These are phyloP conservation scores for Pleurotus giganteus DNA, from an alignment of 768 basidiomycete genomes.

Conservation along the genomic window DNA sequence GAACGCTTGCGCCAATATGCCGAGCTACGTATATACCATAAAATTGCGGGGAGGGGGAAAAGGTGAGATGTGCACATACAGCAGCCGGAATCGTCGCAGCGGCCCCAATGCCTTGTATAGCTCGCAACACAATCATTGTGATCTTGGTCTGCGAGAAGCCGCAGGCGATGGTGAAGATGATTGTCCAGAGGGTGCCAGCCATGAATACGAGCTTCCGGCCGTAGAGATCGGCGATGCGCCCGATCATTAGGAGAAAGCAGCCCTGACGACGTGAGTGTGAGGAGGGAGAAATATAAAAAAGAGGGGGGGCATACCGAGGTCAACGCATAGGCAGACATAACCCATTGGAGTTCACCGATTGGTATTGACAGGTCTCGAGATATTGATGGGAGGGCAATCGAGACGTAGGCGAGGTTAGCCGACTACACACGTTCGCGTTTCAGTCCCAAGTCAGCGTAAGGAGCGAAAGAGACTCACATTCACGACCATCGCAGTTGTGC, in stretches of 20 bases:
- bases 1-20: conserved; percentile 81
- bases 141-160: conserved; percentile 63
- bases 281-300: neutral
- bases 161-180: conserved; percentile 59
- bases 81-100: conserved; percentile 76
- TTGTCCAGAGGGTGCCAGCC: conserved; percentile 51
- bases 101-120: conserved; percentile 75
- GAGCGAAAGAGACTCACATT: neutral
- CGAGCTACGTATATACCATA: conserved; percentile 44
- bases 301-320: conserved; percentile 46
- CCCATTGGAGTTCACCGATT: conserved; percentile 61
- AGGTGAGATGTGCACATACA: conserved; percentile 35
- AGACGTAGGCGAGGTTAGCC: conserved; percentile 21
- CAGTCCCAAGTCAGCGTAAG: neutral
- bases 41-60: neutral
- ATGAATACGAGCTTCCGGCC: conserved; percentile 72
- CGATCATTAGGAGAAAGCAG: conserved; percentile 74
- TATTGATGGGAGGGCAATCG: conserved; percentile 55
- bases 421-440: neutral
- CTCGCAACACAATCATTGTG: conserved; percentile 70
- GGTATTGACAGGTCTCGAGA: conserved; percentile 44
- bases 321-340: conserved; percentile 61
- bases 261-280: conserved; percentile 42
- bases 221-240: conserved; percentile 77
- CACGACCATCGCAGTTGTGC: conserved; percentile 4